Base-by-base conservation (phyloP, 495 filamentous ascomycete genomes). In the Podospora comata region DNA sequence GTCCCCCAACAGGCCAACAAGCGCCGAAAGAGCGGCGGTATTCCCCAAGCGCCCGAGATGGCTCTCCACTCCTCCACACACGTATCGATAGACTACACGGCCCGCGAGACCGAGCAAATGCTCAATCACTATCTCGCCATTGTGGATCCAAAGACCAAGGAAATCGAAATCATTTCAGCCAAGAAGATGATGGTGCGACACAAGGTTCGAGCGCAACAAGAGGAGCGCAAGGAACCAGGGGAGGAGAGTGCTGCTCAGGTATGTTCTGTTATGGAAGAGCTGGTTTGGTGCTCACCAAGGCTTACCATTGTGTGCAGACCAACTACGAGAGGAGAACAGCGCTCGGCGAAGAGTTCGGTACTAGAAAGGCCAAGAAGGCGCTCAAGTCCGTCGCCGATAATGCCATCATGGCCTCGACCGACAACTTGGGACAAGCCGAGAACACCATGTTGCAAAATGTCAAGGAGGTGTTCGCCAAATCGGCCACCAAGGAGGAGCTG, bases 291-390 rank as follows among this genome's bases (percentile, higher is more conserved):
- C 39, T 16, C 39, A 48, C 15, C 5, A 34, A 62, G 59, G 23
- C 73, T 82, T 70, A 79, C 70, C 63, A 48, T 55, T 18, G n/a
- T 60, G 48, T 72, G 77, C 75, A 87, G 84, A 85, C 82, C 55
- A 82, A 85, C 72, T 80, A 84, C 72, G 84, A 86, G 30, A 82
- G 83, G 74, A 87, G 87, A 68, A 89, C 86, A 58, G 86, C 88
- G 48, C 89, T 99, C 5, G 95, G 93, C 68, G 86, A 92, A 73
- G 88, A 90, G 61, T 99, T 99, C 80, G 96, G 95, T 70, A 97
- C 93, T 44, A 96, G 92, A 81, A 96, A 96, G 80, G 88, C 96
- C 2, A 90, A 91, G 83, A 96, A 96, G 79, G 90, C 90, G 2
- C 88, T 94, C 67, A 86, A 85, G 28, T 88, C 89, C 39, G 80